These are phyloP conservation scores for Pichia thaimueangensis DNA, from an alignment of 805 yeast species.

Conservation along the genomic window DNA sequence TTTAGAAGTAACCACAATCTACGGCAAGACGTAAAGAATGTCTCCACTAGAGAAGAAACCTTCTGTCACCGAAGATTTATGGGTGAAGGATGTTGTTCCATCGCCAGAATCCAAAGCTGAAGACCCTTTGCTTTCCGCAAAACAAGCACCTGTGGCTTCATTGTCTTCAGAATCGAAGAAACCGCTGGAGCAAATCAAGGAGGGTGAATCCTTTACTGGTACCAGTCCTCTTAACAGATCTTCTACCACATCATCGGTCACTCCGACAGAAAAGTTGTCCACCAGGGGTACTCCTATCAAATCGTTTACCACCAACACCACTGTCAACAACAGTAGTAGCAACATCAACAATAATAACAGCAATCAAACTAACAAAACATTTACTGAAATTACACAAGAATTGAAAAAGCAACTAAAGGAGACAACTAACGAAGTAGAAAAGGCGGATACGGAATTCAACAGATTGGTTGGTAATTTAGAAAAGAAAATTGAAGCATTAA, in stretches of 20 bases:
- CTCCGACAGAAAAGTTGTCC: neutral
- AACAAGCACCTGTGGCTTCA: too few relatives aligned
- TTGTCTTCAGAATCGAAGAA: neutral
- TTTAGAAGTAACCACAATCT: too few relatives aligned
- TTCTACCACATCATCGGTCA: neutral
- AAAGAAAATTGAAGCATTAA: slow-evolving; percentile 13
- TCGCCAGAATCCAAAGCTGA: neutral
- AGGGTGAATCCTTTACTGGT: neutral
- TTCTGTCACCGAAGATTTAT: slow-evolving; percentile 9
- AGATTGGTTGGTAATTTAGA: slow-evolving; percentile 19
- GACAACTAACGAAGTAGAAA: slow-evolving; percentile 18
- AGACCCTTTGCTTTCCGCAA: neutral
- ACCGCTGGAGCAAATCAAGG: slow-evolving; percentile 3
- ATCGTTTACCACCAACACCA: too few relatives aligned
- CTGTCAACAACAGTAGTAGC: neutral
- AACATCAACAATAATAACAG: neutral
- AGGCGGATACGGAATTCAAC: slow-evolving; percentile 19
- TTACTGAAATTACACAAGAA: slow-evolving; percentile 22
- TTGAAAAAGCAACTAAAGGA: slow-evolving; percentile 19
- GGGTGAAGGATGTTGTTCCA: neutral
- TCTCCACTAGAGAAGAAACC: slow-evolving; percentile 2
- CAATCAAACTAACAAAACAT: slow-evolving; percentile 9
- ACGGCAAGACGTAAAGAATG: too few relatives aligned
- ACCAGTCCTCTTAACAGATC: neutral
- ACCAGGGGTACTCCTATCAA: neutral